A percentile compares a stretch with the other conserved stretches of the same genome.
Conservation (phyloP, 202 grass and related monocot species). For the Panicum virgatum region DNA sequence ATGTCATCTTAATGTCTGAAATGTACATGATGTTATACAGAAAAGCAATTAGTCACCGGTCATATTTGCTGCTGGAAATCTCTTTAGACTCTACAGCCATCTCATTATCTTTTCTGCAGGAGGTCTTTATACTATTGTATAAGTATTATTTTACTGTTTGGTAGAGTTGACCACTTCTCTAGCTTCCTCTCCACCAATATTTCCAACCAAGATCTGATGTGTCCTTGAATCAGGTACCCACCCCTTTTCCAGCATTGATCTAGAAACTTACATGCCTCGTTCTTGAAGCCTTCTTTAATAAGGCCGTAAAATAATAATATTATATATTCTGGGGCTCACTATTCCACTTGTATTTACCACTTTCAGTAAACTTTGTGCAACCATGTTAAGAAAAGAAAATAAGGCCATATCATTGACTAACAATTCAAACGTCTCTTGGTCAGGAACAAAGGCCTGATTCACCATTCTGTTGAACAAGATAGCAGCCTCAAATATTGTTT, state of each 20-base stretch:
- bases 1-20: neutral
- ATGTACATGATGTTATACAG: neutral
- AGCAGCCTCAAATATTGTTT: conserved; percentile 34
- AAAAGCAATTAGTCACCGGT: conserved; percentile 1
- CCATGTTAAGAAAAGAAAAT: conserved; percentile 51
- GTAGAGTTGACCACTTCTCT: conserved; percentile 26
- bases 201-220: conserved; percentile 53
- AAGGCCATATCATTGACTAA: conserved; percentile 46
- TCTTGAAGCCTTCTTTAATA: conserved; percentile 63
- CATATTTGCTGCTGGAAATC: neutral
- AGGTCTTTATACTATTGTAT: neutral
- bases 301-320: conserved; percentile 60
- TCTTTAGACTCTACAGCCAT: neutral
- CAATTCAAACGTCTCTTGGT: conserved; percentile 54
- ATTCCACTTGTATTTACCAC: conserved; percentile 38
- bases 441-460: conserved; percentile 45
- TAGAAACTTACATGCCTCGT: conserved; percentile 58
- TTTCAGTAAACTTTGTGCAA: conserved; percentile 53
- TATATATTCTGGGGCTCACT: conserved; percentile 52
- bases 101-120: neutral
- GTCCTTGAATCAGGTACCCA: conserved; percentile 68
- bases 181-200: conserved; percentile 6
- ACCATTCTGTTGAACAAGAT: conserved; percentile 70
- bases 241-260: conserved; percentile 67
- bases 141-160: neutral